These are phyloP conservation scores for Nicotiana tomentosiformis DNA, from an alignment of 257 asterid genomes.

Conservation along the genomic window DNA sequence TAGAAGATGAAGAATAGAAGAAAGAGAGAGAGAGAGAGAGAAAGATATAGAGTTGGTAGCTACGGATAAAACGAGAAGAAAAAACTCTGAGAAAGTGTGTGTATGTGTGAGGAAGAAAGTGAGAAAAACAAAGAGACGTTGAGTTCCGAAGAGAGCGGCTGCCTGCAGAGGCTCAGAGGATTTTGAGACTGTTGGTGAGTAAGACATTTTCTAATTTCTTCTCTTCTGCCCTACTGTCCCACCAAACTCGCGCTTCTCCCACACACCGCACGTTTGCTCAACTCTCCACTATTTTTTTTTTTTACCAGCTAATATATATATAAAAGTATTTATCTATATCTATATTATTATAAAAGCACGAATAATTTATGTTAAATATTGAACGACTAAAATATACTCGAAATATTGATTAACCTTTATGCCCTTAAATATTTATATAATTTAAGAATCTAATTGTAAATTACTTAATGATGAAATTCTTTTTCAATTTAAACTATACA, in stretches of 20 bases:
- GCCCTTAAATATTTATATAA: too few relatives aligned
- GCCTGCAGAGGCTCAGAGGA: background rate
- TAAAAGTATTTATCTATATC: too few relatives aligned
- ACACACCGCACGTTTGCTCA: background rate
- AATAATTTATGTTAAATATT: too few relatives aligned
- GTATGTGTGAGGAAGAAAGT: background rate
- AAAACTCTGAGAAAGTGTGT: background rate
- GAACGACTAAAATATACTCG: too few relatives aligned
- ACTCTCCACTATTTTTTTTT: background rate
- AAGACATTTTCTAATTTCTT: background rate
- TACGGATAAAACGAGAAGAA: background rate
- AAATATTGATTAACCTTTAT: too few relatives aligned
- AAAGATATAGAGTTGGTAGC: too few relatives aligned
- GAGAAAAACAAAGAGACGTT: slow-evolving; percentile 6
- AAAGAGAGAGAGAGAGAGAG: background rate
- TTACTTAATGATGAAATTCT: too few relatives aligned
- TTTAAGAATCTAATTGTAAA: too few relatives aligned
- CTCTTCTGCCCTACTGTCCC: background rate
- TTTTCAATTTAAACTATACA: too few relatives aligned
- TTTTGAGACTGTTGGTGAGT: background rate
- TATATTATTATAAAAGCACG: too few relatives aligned
- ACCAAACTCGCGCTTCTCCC: background rate
- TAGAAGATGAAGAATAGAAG: background rate
- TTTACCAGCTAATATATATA: too few relatives aligned
- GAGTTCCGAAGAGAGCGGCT: slow-evolving; percentile 12